Evolutionary conservation across 202 grass and related monocot genomes (phyloP).

Genomic region (Zoysia matrella): DNA sequence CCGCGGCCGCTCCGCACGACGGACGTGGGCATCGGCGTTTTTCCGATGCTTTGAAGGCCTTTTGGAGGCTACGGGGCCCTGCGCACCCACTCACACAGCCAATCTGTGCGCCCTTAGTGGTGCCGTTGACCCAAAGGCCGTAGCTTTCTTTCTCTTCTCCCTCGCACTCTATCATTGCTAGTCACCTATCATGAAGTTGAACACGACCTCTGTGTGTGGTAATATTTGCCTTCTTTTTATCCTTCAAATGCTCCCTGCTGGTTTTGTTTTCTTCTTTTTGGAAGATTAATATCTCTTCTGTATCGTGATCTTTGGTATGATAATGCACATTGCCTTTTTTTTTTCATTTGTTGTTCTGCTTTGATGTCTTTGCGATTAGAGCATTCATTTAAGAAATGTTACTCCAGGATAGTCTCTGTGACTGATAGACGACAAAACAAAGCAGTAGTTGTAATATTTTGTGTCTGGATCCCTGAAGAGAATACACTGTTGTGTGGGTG

Average conservation of each 20-base stretch:
- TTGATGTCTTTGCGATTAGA: conserved; percentile 10
- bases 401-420: neutral
- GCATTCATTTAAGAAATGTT: neutral
- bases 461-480: neutral
- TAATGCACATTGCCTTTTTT: neutral
- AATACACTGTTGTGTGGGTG: too few relatives aligned
- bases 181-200: conserved; percentile 31
- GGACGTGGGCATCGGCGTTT: too few relatives aligned
- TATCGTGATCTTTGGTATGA: conserved; percentile 10
- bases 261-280: conserved; percentile 35
- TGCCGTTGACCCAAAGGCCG: conserved; percentile 51
- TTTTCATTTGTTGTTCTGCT: neutral
- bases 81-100: conserved; percentile 41
- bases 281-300: conserved; percentile 46
- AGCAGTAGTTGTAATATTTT: neutral
- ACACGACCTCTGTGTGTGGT: conserved; percentile 42
- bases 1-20: too few relatives aligned
- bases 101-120: conserved; percentile 51
- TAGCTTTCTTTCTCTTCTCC: too few relatives aligned
- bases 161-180: conserved; percentile 38
- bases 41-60: neutral
- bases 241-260: conserved; percentile 37
- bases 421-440: too few relatives aligned
- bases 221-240: conserved; percentile 36
- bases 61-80: conserved; percentile 36